Evolutionary conservation across 352 stramenopile species (phyloP), one percentile per base, ranked within the genome.

Genomic region (Saprolegnia diclina): DNA sequence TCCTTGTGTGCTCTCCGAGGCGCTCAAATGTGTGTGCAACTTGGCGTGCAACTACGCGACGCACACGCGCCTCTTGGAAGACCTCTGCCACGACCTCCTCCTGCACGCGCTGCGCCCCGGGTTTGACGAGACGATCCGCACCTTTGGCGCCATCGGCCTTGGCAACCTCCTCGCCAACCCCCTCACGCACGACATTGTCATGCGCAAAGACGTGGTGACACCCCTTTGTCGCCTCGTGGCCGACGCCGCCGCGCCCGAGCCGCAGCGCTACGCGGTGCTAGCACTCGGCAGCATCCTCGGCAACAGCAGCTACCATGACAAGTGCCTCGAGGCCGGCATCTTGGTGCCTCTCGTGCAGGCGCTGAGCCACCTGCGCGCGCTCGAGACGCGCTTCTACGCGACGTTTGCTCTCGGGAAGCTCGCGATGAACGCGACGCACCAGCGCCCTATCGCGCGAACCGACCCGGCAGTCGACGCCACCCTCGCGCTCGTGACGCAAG

Each of bases 361-460:
- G 1, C 66, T 98, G 21, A 67, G 82, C 22, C 26, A 73, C 11
- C 65, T 79, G 10, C 86, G 93, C 65, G 76, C 90, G 67, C 81
- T 93, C 72, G 95, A 99, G 73, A 97, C 86, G 44, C 87, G 92
- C 19, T 97, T 98, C 69, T 94, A 98, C 70, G 89, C 92, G 0
- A 88, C 90, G 32, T 98, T 97, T 72, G 83, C 91, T 10, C 80
- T 98, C 16, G 95, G 92, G 26, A 98, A 98, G 73, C 83, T 99
- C 22, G 83, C 93, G 6, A 89, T 88, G 71, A 89, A 94, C 68
- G 78, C 78, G 19, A 73, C 67, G 14, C 86, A 91, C 29, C 79
- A 94, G 45, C 79, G 86, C 45, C 76, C 81, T 3, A 83, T 95
- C 38, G 80, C 78, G 5, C 50, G 82, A 19, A 64, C 78, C 10